Base-by-base conservation (phyloP, 352 stramenopile genomes). In the Phytophthora agathidicida region DNA sequence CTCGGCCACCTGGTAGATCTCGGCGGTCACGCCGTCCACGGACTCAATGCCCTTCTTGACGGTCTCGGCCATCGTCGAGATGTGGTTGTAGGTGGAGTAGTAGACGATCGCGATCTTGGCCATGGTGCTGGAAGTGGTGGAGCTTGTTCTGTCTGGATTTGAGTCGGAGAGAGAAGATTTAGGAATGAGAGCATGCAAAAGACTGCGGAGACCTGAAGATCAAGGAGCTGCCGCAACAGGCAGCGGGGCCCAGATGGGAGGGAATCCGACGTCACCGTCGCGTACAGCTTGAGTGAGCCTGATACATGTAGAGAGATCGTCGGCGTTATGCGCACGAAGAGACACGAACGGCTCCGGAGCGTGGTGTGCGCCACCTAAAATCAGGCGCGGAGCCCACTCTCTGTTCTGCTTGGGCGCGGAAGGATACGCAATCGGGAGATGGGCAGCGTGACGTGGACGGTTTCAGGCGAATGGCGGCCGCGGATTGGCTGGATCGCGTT, bases 271-370 rank as follows among this genome's bases (percentile, higher is more conserved):
- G 31, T 42, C 31, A 32, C 36, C 26, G 22, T 14, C 38, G 16
- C 19, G 19, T 2, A 13, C 16, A 31, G 19, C 20, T 30, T 45
- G 35, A 42, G 35, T 42, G 35, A 42, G 33, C 16, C 19, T 43
- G 19, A 24, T 23, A 20, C 20, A 10, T 13, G n/a, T n/a, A n/a
- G n/a, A n/a, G n/a, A n/a, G n/a, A n/a, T n/a, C 32, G 36, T 4
- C 48, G 8, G 16, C 27, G 48, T 28, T 57, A 47, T 57, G 48
- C 48, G 33, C 48, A 39, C 26, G 23, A 57, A 56, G 26, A 38
- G 47, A n/a, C 35, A 56, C 35, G 31, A 8, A n/a, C 14, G 20
- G 38, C 22, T 32, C 41, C 26, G 27, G 36, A 37, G 32, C 23
- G 10, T 41, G 17, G 27, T 47, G 49, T 58, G 19, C 14, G 20